Evolutionary conservation across 1,139 yeast species (phyloP).

Genomic region (Kodamaea sp.): DNA sequence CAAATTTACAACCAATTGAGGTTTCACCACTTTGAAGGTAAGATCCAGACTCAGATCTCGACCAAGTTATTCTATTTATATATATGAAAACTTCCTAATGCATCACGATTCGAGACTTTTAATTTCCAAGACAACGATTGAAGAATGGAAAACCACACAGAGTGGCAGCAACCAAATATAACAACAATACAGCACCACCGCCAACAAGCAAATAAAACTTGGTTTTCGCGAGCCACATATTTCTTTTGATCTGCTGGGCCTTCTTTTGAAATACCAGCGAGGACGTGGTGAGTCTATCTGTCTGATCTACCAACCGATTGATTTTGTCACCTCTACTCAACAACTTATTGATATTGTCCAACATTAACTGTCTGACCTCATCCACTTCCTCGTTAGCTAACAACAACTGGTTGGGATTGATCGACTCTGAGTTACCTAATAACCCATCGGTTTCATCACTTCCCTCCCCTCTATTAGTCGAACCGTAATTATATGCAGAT

Average conservation of each 20-base stretch:
- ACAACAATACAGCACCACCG: constrained; percentile 26
- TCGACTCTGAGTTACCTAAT: constrained; percentile 17
- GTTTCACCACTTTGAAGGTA: too few relatives aligned
- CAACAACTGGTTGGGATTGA: constrained; percentile 42
- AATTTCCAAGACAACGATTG: constrained; percentile 25
- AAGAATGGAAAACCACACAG: constrained; percentile 55
- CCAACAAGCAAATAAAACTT: constrained; percentile 39
- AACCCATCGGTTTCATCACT: constrained; percentile 17
- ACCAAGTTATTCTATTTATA: too few relatives aligned
- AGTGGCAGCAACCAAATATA: constrained; percentile 47
- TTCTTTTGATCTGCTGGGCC: constrained; percentile 63
- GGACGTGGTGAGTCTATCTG: constrained; percentile 69
- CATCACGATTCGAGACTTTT: constrained; percentile 2
- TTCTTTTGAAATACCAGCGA: constrained; percentile 73
- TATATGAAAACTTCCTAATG: too few relatives aligned
- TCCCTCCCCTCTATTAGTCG: constrained; percentile 17
- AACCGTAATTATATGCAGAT: constrained; percentile 35
- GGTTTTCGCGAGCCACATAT: constrained; percentile 65
- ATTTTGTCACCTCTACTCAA: constrained; percentile 82
- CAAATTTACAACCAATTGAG: too few relatives aligned
- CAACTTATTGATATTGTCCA: constrained; percentile 67
- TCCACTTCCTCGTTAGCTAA: constrained; percentile 51
- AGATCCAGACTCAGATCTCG: too few relatives aligned
- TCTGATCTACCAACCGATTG: constrained; percentile 73
- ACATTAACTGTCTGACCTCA: constrained; percentile 61